These are phyloP conservation scores for Xylaria scruposa DNA, from an alignment of 495 filamentous ascomycete genomes.

Conservation along the genomic window DNA sequence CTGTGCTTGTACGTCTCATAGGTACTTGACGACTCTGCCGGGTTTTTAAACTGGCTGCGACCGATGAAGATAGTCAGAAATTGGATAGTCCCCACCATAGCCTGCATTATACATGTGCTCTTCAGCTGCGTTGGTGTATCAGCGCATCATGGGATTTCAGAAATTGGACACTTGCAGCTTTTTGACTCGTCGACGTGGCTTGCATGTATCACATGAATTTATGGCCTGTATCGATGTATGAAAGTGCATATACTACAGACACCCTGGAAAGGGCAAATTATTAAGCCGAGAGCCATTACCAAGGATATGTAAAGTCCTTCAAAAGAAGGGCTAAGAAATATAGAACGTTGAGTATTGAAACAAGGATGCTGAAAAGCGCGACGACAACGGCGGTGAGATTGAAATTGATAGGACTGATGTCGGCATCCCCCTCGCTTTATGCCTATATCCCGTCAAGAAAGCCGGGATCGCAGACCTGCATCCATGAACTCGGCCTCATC, in stretches of 20 bases:
- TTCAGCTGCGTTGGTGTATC: neutral
- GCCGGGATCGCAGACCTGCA: too few species aligned
- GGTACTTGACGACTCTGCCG: neutral
- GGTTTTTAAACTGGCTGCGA: neutral
- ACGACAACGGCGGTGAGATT: too few species aligned
- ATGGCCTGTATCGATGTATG: neutral
- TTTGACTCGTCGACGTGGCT: neutral
- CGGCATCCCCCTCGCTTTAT: too few species aligned
- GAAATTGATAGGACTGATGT: too few species aligned
- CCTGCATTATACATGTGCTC: neutral
- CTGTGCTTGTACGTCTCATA: neutral
- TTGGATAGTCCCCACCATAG: neutral
- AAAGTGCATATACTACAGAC: neutral
- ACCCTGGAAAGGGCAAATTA: neutral
- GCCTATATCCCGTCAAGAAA: too few species aligned
- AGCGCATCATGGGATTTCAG: neutral
- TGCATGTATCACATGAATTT: neutral
- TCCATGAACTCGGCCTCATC: too few species aligned
- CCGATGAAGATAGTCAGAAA: neutral
- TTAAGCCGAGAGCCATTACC: too few species aligned
- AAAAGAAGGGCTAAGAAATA: too few species aligned
- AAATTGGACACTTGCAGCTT: neutral
- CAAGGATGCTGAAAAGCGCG: too few species aligned
- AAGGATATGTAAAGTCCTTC: too few species aligned
- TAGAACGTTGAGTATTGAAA: too few species aligned